Evolutionary conservation across 805 yeast species (phyloP), one percentile per base, ranked within the genome.

Genomic region (Metschnikowia gelsemii): DNA sequence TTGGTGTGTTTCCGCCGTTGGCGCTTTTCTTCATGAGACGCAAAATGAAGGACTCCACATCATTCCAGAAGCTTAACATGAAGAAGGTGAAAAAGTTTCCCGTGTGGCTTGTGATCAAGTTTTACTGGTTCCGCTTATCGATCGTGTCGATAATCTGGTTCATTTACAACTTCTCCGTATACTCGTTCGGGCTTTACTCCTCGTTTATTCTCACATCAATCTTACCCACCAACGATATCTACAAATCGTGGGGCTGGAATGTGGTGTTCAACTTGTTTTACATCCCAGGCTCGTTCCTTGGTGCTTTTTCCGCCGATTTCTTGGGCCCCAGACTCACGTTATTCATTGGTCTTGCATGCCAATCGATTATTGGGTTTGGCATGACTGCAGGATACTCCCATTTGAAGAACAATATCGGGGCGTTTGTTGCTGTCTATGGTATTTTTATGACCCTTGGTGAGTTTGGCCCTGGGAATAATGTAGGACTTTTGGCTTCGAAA

Each of bases 381-480:
- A 84, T 91, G 89, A 88, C 95, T 40, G 91, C 83, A 17, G 64
- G 74, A 35, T 81, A 84, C 57, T 66, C 70, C 22, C 56, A 60
- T 20, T 71, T 91, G 52, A 69, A 71, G 46, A 55, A 76, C 29
- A 76, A 82, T 54, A 72, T 87, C 57, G 96, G 78, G 28, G 91
- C 80, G 0, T 87, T 90, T 54, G 85, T 82, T 36, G 93, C 88
- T 32, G 84, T 85, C 21, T 91, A 84, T 59, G 97, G 97, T 68
- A 80, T 91, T 50, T 91, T 88, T 63, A 70, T 80, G 61, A 73
- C 96, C 5, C 72, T 87, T 35, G 97, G 97, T 56, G 97, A 91
- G 64, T 85, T 90, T 63, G 95, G 96, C 22, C 90, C 95, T 11
- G 98, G 97, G 68, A 87, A 89, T 65, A 87, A 86, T 65, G 84